Conservation (phyloP, 2,329 filamentous ascomycete genomes). For the Paraphaeosphaeria minitans region DNA sequence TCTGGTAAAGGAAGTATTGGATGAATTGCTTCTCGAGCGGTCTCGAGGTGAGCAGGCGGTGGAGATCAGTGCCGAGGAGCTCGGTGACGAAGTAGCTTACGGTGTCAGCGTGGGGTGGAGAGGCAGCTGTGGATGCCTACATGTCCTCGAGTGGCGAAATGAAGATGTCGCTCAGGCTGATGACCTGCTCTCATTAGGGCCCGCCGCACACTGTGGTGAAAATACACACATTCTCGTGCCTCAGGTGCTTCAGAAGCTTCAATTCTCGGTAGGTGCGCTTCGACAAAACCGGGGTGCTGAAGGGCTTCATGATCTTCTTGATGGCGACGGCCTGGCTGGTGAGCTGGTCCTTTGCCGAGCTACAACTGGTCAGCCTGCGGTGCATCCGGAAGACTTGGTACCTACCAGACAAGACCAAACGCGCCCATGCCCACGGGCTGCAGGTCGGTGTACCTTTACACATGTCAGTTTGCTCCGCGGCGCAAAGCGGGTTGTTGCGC, state of each 20-base stretch:
- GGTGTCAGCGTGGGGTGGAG: constrained; percentile 22
- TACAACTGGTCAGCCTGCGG: constrained; percentile 49
- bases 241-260: constrained; percentile 94
- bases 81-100: constrained; percentile 96
- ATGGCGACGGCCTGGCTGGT: constrained; percentile 96
- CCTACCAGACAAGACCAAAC: constrained; percentile 95
- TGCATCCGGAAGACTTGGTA: constrained; percentile 8
- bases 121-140: constrained; percentile 58
- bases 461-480: constrained; percentile 27
- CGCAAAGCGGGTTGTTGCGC: constrained; percentile 30
- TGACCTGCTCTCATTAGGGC: constrained; percentile 64
- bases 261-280: constrained; percentile 98
- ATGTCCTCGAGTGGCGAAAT: constrained; percentile 99
- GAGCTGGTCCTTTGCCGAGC: constrained; percentile 96
- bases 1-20: constrained; percentile 99
- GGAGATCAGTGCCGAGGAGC: constrained; percentile 92
- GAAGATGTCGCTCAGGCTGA: constrained; percentile 98
- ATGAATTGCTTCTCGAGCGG: constrained; percentile 99
- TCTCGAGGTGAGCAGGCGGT: constrained; percentile 90
- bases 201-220: background rate
- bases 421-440: constrained; percentile 99
- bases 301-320: constrained; percentile 99
- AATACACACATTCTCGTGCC: constrained; percentile 84
- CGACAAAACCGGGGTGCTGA: constrained; percentile 97
- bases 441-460: constrained; percentile 86